A percentile compares a stretch with the other conserved stretches of the same genome.
phyloP scores from a whole-genome alignment of 495 filamentous ascomycete species.

The Aspergillus carlsbadensis region DNA sequence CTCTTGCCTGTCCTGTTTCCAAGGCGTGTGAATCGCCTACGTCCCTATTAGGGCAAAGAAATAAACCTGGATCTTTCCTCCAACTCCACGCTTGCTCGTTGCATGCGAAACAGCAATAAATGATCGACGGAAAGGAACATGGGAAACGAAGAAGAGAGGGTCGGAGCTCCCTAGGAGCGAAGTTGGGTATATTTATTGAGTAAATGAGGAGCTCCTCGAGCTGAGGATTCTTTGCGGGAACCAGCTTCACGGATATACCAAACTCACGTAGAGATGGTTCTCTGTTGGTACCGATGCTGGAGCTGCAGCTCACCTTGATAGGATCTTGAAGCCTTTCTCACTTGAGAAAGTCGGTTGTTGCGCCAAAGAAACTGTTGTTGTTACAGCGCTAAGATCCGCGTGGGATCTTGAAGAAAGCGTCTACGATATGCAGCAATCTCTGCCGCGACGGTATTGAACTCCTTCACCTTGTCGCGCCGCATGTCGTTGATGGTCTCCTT shows the following conservation, averaged over 20 bases:
- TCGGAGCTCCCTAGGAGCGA: background rate
- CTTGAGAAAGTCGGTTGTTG: background rate
- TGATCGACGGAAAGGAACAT: constrained; percentile 7
- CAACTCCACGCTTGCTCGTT: constrained; percentile 19
- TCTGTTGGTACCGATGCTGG: constrained; percentile 4
- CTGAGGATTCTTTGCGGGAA: background rate
- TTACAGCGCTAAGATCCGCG: constrained; percentile 50
- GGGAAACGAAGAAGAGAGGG: constrained; percentile 10
- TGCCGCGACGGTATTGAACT: constrained; percentile 76
- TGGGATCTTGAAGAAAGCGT: constrained; percentile 59
- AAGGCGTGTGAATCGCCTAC: constrained; percentile 14
- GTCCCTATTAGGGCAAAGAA: constrained; percentile 1
- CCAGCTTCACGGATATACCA: background rate
- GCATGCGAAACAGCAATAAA: constrained; percentile 21
- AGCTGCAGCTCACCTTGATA: constrained; percentile 36
- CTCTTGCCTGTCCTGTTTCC: constrained; percentile 5
- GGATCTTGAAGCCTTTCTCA: constrained; percentile 3
- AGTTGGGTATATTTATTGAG: constrained; percentile 8
- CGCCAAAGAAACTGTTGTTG: constrained; percentile 12
- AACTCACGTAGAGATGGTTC: background rate
- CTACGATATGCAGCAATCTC: constrained; percentile 83
- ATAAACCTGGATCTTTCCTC: constrained; percentile 1
- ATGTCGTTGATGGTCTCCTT: constrained; percentile 73
- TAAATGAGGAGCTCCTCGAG: background rate
- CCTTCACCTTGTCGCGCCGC: constrained; percentile 69